Evolutionary conservation across 768 basidiomycete genomes (phyloP).

Genomic region (Lactarius hatsudake): DNA sequence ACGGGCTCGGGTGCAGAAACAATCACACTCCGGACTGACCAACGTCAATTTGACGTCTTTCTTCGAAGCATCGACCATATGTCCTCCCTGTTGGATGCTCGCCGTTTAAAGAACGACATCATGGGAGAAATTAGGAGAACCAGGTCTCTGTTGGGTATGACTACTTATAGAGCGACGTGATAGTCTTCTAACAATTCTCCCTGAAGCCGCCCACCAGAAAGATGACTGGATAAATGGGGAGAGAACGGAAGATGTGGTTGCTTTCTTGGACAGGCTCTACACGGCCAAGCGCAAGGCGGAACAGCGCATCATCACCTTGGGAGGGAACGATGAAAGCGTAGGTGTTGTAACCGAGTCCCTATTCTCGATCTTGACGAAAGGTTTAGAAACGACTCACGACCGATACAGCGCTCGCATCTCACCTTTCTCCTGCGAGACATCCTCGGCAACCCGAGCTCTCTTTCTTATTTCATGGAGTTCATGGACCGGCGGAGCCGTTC

Average conservation of each 20-base stretch:
- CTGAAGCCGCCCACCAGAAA: constrained; percentile 75
- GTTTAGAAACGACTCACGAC: constrained; percentile 39
- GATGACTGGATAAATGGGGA: constrained; percentile 88
- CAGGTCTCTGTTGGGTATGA: constrained; percentile 63
- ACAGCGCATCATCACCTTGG: constrained; percentile 76
- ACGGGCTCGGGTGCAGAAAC: constrained; percentile 50
- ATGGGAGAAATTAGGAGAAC: constrained; percentile 88
- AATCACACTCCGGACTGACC: constrained; percentile 79
- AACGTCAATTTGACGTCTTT: constrained; percentile 88
- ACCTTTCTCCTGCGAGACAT: constrained; percentile 72
- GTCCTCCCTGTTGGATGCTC: constrained; percentile 83
- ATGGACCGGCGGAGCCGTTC: constrained; percentile 90
- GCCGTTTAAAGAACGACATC: constrained; percentile 88
- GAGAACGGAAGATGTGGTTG: constrained; percentile 79
- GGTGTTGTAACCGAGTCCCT: constrained; percentile 27
- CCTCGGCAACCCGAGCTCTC: constrained; percentile 81
- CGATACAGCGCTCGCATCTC: constrained; percentile 43
- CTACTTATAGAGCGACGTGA: neutral
- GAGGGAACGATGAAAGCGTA: constrained; percentile 66
- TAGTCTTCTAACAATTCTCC: neutral
- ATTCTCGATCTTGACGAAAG: neutral
- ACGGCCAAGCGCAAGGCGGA: constrained; percentile 87
- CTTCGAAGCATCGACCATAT: constrained; percentile 78
- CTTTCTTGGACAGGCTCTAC: constrained; percentile 84
- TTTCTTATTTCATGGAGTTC: constrained; percentile 97